phyloP scores from a whole-genome alignment of 192 early-diverging fungal genomes.

The Radiomyces spectabilis region DNA sequence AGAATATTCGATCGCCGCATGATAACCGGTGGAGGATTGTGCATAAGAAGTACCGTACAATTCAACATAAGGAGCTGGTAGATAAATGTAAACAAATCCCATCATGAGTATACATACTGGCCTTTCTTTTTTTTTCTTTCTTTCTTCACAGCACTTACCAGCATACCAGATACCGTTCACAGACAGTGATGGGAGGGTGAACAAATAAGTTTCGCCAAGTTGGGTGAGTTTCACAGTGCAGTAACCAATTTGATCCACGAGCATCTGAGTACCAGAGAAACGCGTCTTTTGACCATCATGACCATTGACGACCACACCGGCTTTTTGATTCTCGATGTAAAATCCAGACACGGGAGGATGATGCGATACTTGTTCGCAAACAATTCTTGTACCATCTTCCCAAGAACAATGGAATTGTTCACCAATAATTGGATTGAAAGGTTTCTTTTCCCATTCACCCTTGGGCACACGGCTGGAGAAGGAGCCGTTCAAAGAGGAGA shows the following conservation, averaged over 20 bases:
- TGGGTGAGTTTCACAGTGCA: conserved; percentile 54
- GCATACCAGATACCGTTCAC: conserved; percentile 65
- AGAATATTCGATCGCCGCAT: conserved; percentile 62
- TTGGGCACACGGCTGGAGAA: conserved; percentile 65
- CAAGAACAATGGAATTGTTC: conserved; percentile 59
- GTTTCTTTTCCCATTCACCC: conserved; percentile 64
- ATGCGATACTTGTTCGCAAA: conserved; percentile 66
- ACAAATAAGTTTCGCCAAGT: conserved; percentile 55
- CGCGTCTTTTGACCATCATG: conserved; percentile 65
- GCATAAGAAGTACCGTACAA: conserved; percentile 55
- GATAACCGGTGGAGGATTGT: conserved; percentile 50
- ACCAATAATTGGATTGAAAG: conserved; percentile 64
- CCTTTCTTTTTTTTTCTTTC: not conserved
- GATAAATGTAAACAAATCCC: not conserved
- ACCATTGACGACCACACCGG: conserved; percentile 52
- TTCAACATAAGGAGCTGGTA: conserved; percentile 41
- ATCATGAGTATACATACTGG: not conserved
- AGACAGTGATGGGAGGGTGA: conserved; percentile 66
- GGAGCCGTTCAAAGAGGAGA: conserved; percentile 73
- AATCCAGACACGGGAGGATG: conserved; percentile 68
- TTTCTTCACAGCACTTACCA: conserved; percentile 5
- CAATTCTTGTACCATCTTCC: conserved; percentile 50
- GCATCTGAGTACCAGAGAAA: conserved; percentile 66
- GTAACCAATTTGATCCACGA: conserved; percentile 72
- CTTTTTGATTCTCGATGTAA: conserved; percentile 51